Evolutionary conservation across 306 rosid species (phyloP).

Genomic region (Gastrolobium villosum): DNA sequence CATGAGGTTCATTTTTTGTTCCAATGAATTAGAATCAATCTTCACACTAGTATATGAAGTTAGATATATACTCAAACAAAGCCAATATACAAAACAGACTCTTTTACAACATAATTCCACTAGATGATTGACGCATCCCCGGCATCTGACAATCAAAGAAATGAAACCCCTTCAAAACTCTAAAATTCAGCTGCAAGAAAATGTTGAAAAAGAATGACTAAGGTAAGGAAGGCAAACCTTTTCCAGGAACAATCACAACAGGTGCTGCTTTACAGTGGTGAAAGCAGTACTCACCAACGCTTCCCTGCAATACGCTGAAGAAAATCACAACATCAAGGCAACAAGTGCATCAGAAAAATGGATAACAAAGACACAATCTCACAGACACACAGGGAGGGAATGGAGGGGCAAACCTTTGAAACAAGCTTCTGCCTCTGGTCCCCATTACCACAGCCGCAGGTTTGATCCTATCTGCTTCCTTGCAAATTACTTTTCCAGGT

Average conservation of each 20-base stretch:
- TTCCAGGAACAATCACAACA: constrained; percentile 82
- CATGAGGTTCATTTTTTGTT: constrained; percentile 1
- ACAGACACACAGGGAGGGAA: not conserved
- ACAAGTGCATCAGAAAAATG: constrained; percentile 15
- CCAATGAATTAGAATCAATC: constrained; percentile 23
- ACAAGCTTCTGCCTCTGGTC: constrained; percentile 75
- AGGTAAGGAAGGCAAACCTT: constrained; percentile 53
- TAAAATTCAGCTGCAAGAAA: not conserved
- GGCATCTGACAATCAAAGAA: constrained; percentile 60
- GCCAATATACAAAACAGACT: constrained; percentile 29
- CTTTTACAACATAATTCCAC: not conserved
- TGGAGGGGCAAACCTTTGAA: constrained; percentile 61
- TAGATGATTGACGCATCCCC: constrained; percentile 73
- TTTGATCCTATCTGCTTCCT: constrained; percentile 72
- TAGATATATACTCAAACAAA: constrained; percentile 33
- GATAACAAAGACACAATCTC: not conserved
- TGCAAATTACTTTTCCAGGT: constrained; percentile 77
- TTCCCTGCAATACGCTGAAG: constrained; percentile 87
- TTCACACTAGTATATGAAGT: not conserved
- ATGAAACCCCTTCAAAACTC: not conserved
- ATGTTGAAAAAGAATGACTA: not conserved
- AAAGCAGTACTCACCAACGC: constrained; percentile 84
- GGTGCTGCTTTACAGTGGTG: constrained; percentile 90
- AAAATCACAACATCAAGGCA: constrained; percentile 20
- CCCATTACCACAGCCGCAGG: constrained; percentile 84